Conservation (phyloP, 371 early-diverging fungal species). For the Mortierella sp. region DNA sequence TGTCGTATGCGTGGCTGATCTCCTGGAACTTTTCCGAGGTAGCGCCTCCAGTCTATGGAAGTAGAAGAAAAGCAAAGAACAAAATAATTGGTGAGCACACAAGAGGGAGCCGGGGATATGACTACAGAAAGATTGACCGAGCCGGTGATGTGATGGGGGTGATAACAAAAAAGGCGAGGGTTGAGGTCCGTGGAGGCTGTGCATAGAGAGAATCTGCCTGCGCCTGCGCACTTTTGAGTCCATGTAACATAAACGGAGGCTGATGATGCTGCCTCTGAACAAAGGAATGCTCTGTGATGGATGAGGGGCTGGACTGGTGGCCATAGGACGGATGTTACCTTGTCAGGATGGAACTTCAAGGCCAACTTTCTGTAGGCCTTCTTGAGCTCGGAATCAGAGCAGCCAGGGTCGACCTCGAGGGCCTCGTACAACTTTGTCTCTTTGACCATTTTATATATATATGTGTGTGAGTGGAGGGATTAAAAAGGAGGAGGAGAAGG, state of each 20-base stretch:
- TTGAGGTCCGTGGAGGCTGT: conserved; percentile 5
- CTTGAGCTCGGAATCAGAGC: conserved; percentile 90
- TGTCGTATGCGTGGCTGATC: conserved; percentile 94
- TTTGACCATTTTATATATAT: conserved; percentile 70
- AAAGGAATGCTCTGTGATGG: background rate
- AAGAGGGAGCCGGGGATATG: background rate
- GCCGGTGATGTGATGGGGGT: conserved; percentile 28
- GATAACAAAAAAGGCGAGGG: conserved; percentile 32
- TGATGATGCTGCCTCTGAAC: background rate
- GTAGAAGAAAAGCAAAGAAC: background rate
- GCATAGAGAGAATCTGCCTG: background rate
- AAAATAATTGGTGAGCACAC: background rate
- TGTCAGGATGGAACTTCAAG: conserved; percentile 98
- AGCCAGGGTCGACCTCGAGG: conserved; percentile 85
- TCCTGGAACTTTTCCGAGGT: conserved; percentile 92
- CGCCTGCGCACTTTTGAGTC: conserved; percentile 8
- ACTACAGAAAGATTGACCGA: background rate
- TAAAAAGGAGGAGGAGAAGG: conserved; percentile 3
- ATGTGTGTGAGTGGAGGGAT: background rate
- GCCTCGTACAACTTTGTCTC: conserved; percentile 93
- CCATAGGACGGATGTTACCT: conserved; percentile 47
- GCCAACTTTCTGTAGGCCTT: conserved; percentile 97
- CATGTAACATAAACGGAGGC: background rate
- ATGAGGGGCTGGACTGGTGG: background rate
- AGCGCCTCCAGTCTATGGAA: conserved; percentile 67